These are phyloP conservation scores for Ogataea naganishii DNA, from an alignment of 805 yeast species.

Conservation along the genomic window DNA sequence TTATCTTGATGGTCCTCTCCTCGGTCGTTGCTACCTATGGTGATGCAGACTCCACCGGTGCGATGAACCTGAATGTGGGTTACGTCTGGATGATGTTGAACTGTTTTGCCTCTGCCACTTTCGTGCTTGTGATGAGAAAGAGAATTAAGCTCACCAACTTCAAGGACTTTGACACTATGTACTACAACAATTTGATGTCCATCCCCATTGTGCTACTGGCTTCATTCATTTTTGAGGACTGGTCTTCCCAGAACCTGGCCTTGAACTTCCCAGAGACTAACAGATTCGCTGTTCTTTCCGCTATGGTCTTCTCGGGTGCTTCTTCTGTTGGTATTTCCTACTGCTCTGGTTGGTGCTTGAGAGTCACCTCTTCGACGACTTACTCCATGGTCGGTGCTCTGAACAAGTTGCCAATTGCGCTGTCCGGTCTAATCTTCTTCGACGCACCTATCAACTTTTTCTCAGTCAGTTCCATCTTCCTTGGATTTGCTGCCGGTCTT, in stretches of 20 bases:
- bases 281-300: conserved; percentile 59
- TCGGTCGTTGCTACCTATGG: conserved; percentile 95
- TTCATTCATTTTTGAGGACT: conserved; percentile 81
- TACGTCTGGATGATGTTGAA: conserved; percentile 96
- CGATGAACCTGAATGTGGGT: conserved; percentile 51
- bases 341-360: conserved; percentile 99
- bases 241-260: conserved; percentile 75
- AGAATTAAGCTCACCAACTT: conserved; percentile 95
- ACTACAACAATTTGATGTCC: conserved; percentile 89
- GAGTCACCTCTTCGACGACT: conserved; percentile 97
- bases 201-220: conserved; percentile 77
- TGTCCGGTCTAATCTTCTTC: conserved; percentile 89
- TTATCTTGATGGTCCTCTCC: conserved; percentile 86
- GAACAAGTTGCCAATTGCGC: conserved; percentile 95
- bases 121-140: conserved; percentile 92
- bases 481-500: conserved; percentile 93
- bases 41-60: conserved; percentile 32
- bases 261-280: conserved; percentile 70
- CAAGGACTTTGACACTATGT: conserved; percentile 97
- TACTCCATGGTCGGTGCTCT: conserved; percentile 99
- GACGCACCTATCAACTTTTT: conserved; percentile 92
- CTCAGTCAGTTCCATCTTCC: conserved; percentile 78
- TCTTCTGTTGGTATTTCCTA: conserved; percentile 96
- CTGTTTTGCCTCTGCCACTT: conserved; percentile 90
- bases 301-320: conserved; percentile 89